Percentiles rank a stretch among this genome's conserved stretches.
Conservation (phyloP, 495 filamentous ascomycete genomes). For the Podospora sp. region DNA sequence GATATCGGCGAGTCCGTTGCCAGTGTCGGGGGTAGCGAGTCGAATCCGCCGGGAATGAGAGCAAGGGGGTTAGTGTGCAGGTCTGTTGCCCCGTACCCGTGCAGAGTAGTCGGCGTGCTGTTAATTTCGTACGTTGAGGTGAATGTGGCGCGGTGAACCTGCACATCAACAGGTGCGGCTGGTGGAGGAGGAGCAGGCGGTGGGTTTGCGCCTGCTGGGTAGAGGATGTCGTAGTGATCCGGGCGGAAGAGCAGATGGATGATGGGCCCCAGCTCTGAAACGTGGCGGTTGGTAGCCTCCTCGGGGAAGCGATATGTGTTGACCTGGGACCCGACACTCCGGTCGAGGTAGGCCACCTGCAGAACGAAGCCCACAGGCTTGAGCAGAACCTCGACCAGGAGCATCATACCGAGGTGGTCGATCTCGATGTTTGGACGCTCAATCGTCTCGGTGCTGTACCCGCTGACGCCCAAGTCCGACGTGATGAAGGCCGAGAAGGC, state of each 20-base stretch:
- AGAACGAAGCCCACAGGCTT: slow-evolving; percentile 77
- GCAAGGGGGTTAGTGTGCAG: slow-evolving; percentile 42
- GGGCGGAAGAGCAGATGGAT: slow-evolving; percentile 60
- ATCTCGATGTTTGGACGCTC: slow-evolving; percentile 81
- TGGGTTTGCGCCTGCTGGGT: slow-evolving; percentile 62
- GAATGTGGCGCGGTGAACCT: slow-evolving; percentile 53
- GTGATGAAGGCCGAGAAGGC: slow-evolving; percentile 72
- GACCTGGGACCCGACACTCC: slow-evolving; percentile 76
- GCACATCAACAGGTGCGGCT: slow-evolving; percentile 54
- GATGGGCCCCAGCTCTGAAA: slow-evolving; percentile 48
- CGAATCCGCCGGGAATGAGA: slow-evolving; percentile 48
- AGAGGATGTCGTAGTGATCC: slow-evolving; percentile 94
- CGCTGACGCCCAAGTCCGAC: slow-evolving; percentile 56
- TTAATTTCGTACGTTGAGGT: slow-evolving; percentile 44
- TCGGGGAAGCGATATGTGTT: slow-evolving; percentile 74
- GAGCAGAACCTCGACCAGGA: slow-evolving; percentile 77
- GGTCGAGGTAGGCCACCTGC: slow-evolving; percentile 89
- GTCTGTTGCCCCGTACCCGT: slow-evolving; percentile 40
- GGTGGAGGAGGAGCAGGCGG: slow-evolving; percentile 14
- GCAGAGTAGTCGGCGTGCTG: slow-evolving; percentile 42
- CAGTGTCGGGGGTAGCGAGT: slow-evolving; percentile 31
- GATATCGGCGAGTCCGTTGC: slow-evolving; percentile 36
- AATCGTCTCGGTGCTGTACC: slow-evolving; percentile 71
- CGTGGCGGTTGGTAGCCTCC: slow-evolving; percentile 53
- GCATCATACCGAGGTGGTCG: slow-evolving; percentile 79